Evolutionary conservation across 768 basidiomycete genomes (phyloP), one percentile per base, ranked within the genome.

Genomic region (Guyanaporus albipodus): DNA sequence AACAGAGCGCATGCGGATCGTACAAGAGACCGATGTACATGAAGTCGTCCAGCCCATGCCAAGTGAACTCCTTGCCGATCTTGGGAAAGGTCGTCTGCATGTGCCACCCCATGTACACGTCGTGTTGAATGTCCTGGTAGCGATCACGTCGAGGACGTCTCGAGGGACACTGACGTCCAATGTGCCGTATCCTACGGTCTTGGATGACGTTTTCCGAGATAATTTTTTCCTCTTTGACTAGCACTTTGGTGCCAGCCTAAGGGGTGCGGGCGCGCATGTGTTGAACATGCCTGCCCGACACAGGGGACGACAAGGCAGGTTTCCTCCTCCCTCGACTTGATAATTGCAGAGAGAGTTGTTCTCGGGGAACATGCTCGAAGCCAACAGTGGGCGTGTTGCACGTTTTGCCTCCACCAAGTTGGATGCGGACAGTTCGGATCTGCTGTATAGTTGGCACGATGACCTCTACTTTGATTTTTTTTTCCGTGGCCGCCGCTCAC

Each of bases 21-120:
- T 34, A 51, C 10, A 31, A 21, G 8, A 31, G 42, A 35, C 31
- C 50, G 29, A 29, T 27, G 11, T 46, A 58, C 56, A 49, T 46
- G 14, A 59, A 53, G 6, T 43, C 53, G 21, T 53, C 45, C 3
- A 47, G 44, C n/a, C 38, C 60, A 22, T 48, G 49, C n/a, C n/a
- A n/a, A 9, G 47, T 49, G 38, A 48, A 46, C 4, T 14, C 32
- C 9, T 40, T 41, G 24, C 45, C 29, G 17, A 52, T 53, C 39
- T 24, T 26, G 15, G 52, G 49, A 6, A 52, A 44, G 4, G 28
- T 48, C 9, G 21, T 21, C 23, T n/a, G 40, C 24, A 11, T 23
- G 22, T 44, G 12, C 59, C 44, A 17, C 35, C 49, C 56, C 58
- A 51, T 15, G 21, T 46, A 22, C 41, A 47, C 7, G 46, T 37